These are phyloP conservation scores for Westerdykella sp. DNA, from an alignment of 2,329 filamentous ascomycete species.

Conservation along the genomic window DNA sequence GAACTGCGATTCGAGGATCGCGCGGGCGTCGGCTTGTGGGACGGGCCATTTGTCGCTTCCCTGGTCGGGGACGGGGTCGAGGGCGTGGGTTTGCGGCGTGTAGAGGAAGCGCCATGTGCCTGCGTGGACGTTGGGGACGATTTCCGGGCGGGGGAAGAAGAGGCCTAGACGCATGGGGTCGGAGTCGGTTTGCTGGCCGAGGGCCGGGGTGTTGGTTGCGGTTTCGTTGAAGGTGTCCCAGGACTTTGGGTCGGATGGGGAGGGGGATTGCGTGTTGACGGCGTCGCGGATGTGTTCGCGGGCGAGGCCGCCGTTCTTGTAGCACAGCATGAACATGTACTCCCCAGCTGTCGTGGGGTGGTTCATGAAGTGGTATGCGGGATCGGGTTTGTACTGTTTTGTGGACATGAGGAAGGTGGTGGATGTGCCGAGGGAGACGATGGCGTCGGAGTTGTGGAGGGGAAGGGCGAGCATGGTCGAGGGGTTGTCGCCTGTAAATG, in stretches of 20 bases:
- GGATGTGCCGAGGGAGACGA: conserved; percentile 89
- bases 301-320: conserved; percentile 94
- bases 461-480: conserved; percentile 90
- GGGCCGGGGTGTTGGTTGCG: conserved; percentile 60
- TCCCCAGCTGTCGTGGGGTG: conserved; percentile 84
- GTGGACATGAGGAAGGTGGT: conserved; percentile 98
- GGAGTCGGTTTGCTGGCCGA: conserved; percentile 51
- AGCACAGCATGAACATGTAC: conserved; percentile 99
- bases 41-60: conserved; percentile 43
- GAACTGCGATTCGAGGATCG: conserved; percentile 91
- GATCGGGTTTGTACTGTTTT: conserved; percentile 80
- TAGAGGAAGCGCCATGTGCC: conserved; percentile 82
- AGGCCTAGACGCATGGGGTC: conserved; percentile 76
- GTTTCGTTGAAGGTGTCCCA: conserved; percentile 79
- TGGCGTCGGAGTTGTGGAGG: conserved; percentile 79
- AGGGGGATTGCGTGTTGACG: conserved; percentile 52
- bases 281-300: conserved; percentile 83
- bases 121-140: conserved; percentile 81
- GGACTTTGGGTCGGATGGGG: conserved; percentile 35
- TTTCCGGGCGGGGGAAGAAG: conserved; percentile 94
- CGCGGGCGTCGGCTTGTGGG: conserved; percentile 65
- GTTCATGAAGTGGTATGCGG: conserved; percentile 96
- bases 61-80: conserved; percentile 37
- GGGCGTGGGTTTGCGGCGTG: conserved; percentile 39
- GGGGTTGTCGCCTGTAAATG: conserved; percentile 94